A percentile compares a stretch with the other conserved stretches of the same genome.
phyloP scores from a whole-genome alignment of 2,329 filamentous ascomycete genomes.

The Drechslerella dactyloides region DNA sequence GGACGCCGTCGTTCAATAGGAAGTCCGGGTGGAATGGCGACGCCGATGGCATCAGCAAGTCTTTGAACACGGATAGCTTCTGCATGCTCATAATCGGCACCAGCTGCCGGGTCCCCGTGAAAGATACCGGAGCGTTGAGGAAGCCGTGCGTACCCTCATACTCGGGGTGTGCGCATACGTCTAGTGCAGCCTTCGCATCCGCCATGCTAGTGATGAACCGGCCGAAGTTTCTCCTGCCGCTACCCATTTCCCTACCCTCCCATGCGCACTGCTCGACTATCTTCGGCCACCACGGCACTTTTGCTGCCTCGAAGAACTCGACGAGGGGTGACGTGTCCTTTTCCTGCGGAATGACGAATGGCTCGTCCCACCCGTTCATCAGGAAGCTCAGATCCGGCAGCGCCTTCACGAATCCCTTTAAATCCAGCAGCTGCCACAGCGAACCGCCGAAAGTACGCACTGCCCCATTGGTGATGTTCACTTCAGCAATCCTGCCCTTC shows the following conservation, averaged over 20 bases:
- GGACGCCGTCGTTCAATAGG: constrained; percentile 61
- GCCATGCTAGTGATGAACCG: constrained; percentile 18
- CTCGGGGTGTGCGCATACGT: constrained; percentile 62
- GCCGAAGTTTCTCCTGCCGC: background rate
- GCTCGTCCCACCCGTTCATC: constrained; percentile 27
- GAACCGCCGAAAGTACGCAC: background rate
- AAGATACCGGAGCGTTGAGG: constrained; percentile 60
- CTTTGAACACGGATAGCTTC: constrained; percentile 61
- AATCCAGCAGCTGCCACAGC: constrained; percentile 5
- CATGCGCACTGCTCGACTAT: constrained; percentile 14
- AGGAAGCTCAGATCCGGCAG: constrained; percentile 18
- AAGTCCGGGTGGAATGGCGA: constrained; percentile 60
- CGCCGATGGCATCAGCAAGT: constrained; percentile 64
- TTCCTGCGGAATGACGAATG: constrained; percentile 52
- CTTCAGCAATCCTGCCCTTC: background rate
- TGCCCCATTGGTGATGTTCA: background rate
- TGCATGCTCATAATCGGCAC: constrained; percentile 63
- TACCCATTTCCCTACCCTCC: constrained; percentile 5
- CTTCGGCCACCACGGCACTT: constrained; percentile 17
- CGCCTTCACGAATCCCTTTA: background rate
- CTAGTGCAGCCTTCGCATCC: constrained; percentile 42
- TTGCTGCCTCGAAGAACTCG: constrained; percentile 1
- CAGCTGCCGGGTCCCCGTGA: constrained; percentile 58
- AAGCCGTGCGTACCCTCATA: constrained; percentile 61
- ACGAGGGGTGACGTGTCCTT: constrained; percentile 20